Percentiles rank a stretch among this genome's conserved stretches.
phyloP scores from a whole-genome alignment of 352 stramenopile genomes.

The Pythium brachiatum region DNA sequence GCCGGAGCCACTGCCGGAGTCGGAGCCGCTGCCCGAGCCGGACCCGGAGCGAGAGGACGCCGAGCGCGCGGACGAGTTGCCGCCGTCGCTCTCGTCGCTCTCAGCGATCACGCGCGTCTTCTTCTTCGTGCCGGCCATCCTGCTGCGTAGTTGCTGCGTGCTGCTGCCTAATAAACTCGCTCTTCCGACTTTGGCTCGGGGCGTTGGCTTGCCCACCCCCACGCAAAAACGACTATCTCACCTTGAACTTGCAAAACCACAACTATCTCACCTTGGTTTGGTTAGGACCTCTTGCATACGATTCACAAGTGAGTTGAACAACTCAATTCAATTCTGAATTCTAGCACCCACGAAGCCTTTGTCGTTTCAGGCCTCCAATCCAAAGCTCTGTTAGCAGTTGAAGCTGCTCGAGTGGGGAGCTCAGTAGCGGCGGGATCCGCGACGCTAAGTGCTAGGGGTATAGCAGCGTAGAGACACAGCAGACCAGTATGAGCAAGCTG shows the following conservation, averaged over 20 bases:
- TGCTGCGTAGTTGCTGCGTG: constrained; percentile 1
- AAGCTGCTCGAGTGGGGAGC: neutral
- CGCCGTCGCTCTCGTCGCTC: constrained; percentile 69
- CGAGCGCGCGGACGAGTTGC: constrained; percentile 54
- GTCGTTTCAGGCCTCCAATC: neutral
- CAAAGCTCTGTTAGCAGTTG: neutral
- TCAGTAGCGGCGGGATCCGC: neutral
- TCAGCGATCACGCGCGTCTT: constrained; percentile 67
- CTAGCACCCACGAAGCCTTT: too few relatives aligned
- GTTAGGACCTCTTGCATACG: neutral
- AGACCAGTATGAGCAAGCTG: constrained; percentile 69
- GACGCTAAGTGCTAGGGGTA: neutral
- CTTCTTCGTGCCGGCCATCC: constrained; percentile 26
- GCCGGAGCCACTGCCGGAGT: constrained; percentile 28
- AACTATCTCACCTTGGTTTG: neutral
- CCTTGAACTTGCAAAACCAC: neutral
- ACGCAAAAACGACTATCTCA: neutral
- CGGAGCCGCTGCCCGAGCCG: constrained; percentile 14
- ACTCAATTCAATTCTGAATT: neutral
- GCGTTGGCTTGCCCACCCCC: neutral
- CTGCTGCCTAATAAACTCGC: too few relatives aligned
- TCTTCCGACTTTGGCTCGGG: constrained; percentile 1
- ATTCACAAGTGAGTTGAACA: neutral
- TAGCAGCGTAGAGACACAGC: neutral
- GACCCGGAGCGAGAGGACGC: constrained; percentile 52